Conservation (phyloP, 2,329 filamentous ascomycete species). For the Pyrenophora tritici-repentis region DNA sequence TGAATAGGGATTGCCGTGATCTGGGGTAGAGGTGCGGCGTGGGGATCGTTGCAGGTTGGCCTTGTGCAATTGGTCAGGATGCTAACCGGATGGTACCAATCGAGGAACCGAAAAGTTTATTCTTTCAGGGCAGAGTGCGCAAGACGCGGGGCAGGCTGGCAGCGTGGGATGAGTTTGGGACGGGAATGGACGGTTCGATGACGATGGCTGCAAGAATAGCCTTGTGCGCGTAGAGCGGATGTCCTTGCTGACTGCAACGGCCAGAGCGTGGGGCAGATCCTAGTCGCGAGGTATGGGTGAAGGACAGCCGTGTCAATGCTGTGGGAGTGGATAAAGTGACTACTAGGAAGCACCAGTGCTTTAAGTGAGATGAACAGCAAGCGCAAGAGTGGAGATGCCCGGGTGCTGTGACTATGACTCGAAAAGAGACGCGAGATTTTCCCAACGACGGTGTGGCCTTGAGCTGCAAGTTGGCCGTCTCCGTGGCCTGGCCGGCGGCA, state of each 20-base stretch:
- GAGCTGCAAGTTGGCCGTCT: conserved; percentile 3
- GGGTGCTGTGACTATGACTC: conserved; percentile 42
- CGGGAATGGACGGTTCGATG: conserved; percentile 18
- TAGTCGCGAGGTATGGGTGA: conserved; percentile 6
- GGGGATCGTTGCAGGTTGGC: conserved; percentile 25
- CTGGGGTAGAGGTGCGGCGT: conserved; percentile 41
- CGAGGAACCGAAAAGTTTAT: conserved; percentile 28
- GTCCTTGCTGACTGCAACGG: conserved; percentile 18
- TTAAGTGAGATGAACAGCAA: conserved; percentile 31
- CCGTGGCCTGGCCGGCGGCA: conserved; percentile 26
- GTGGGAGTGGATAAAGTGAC: conserved; percentile 5
- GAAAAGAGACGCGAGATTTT: conserved; percentile 28
- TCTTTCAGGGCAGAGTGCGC: conserved; percentile 28
- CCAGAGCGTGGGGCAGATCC: conserved; percentile 9
- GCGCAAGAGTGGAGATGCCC: conserved; percentile 36
- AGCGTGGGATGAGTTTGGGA: conserved; percentile 32
- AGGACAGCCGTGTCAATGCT: conserved; percentile 3
- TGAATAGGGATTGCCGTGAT: conserved; percentile 22
- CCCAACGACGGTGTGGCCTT: conserved; percentile 21
- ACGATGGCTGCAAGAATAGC: conserved; percentile 24
- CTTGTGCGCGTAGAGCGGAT: conserved; percentile 34
- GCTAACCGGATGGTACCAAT: conserved; percentile 22
- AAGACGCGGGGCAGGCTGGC: conserved; percentile 29
- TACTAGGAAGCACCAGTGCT: conserved; percentile 20
- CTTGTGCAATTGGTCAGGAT: conserved; percentile 36